A percentile compares a stretch with the other conserved stretches of the same genome.
Conservation (phyloP, 441 rosid species). For the Eruca vesicaria region DNA sequence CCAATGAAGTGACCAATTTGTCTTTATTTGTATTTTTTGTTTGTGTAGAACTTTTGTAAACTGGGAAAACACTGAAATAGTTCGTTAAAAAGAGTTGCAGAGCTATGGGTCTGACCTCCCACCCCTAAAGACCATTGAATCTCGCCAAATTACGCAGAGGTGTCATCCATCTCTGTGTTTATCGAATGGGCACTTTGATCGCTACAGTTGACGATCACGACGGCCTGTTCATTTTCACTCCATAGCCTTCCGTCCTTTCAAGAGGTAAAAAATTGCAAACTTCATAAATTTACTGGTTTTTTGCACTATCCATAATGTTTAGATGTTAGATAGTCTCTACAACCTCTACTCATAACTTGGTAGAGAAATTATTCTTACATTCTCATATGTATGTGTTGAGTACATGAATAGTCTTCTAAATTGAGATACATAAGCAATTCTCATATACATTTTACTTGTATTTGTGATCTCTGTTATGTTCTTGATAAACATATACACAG, state of each 20-base stretch:
- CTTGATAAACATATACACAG: neutral
- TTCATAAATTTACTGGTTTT: neutral
- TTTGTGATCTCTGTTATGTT: neutral
- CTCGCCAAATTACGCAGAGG: neutral
- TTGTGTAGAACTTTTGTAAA: too few species aligned
- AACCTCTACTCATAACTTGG: too few species aligned
- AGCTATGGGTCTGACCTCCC: neutral
- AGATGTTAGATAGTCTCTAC: neutral
- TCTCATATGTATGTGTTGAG: neutral
- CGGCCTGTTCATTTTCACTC: neutral
- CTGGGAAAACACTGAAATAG: too few species aligned
- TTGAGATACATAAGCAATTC: neutral
- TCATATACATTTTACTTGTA: neutral
- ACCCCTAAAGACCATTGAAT: neutral
- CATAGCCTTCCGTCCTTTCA: neutral
- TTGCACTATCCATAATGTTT: neutral
- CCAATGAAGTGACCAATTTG: too few species aligned
- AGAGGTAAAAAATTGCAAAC: neutral
- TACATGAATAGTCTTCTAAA: neutral
- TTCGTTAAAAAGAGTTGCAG: too few species aligned
- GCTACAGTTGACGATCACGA: neutral
- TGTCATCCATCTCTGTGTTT: neutral
- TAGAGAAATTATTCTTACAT: too few species aligned
- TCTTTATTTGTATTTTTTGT: too few species aligned
- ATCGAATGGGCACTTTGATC: neutral